A percentile compares a stretch with the other conserved stretches of the same genome.
phyloP scores from a whole-genome alignment of 106 monocot species.

The Apostasia shenzhenica region DNA sequence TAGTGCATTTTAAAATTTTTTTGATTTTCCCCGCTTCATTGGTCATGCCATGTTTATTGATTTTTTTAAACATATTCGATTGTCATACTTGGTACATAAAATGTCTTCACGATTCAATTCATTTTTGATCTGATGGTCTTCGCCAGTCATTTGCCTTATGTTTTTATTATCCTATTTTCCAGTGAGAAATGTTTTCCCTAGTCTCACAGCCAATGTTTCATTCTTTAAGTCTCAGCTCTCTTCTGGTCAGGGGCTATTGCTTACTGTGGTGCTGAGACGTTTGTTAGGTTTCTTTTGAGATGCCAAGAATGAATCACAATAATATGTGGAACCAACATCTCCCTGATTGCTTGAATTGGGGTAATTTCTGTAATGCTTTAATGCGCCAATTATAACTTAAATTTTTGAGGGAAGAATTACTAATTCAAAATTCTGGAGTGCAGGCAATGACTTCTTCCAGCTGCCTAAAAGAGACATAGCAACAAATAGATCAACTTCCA shows the following conservation, averaged over 20 bases:
- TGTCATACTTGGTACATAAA: no score
- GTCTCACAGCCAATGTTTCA: not conserved
- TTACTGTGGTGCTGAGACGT: not conserved
- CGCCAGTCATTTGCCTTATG: no score
- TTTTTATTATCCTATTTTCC: not conserved
- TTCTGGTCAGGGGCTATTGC: not conserved
- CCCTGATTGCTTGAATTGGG: conserved; percentile 7
- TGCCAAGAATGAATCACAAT: conserved; percentile 2
- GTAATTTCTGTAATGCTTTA: conserved; percentile 1
- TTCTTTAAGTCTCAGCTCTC: not conserved
- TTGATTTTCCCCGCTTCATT: no score
- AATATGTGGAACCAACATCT: conserved; percentile 10
- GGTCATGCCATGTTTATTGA: no score
- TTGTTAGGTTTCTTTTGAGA: not conserved
- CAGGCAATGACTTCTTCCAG: conserved; percentile 11
- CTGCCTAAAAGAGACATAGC: conserved; percentile 10
- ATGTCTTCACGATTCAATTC: no score
- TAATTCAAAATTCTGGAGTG: not conserved
- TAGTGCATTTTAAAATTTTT: no score
- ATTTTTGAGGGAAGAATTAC: not conserved
- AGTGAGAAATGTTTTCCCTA: not conserved
- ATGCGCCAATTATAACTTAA: not conserved
- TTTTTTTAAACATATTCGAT: no score
- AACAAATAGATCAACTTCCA: conserved; percentile 7
- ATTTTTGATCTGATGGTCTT: no score